Percentiles rank a stretch among this genome's conserved stretches.
Evolutionary conservation across 352 stramenopile genomes (phyloP).

Genomic region (Phytophthora parvispora): DNA sequence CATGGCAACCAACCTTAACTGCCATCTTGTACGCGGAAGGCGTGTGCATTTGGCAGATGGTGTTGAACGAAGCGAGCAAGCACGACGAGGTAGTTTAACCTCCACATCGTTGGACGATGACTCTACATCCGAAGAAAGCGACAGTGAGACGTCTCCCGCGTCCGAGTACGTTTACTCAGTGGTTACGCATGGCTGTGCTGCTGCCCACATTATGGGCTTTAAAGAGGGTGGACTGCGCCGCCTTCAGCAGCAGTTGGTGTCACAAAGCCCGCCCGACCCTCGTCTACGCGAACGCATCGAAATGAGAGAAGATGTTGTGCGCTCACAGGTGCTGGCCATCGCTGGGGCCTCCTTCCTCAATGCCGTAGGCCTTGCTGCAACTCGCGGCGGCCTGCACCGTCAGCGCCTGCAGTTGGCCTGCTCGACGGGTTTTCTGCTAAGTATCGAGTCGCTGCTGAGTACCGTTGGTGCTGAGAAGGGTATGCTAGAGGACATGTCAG

Average conservation of each 20-base stretch:
- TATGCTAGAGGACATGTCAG: conserved; percentile 96
- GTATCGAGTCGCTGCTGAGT: conserved; percentile 96
- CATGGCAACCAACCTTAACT: conserved; percentile 91
- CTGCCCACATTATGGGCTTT: conserved; percentile 85
- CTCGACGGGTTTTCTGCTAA: conserved; percentile 89
- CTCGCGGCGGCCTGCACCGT: conserved; percentile 61
- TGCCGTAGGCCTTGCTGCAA: conserved; percentile 68
- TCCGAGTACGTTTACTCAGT: conserved; percentile 76
- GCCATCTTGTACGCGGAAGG: conserved; percentile 77
- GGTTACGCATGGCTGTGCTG: conserved; percentile 83
- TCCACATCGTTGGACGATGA: conserved; percentile 45
- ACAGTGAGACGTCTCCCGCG: conserved; percentile 40
- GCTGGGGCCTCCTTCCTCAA: conserved; percentile 82
- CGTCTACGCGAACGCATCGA: conserved; percentile 73
- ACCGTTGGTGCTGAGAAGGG: conserved; percentile 95
- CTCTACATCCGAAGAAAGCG: conserved; percentile 42
- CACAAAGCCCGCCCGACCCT: conserved; percentile 56
- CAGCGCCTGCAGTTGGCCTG: conserved; percentile 75
- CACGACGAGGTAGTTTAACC: conserved; percentile 30
- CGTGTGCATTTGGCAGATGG: conserved; percentile 61
- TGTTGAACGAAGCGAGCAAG: conserved; percentile 28
- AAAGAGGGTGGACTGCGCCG: conserved; percentile 86
- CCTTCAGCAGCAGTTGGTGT: conserved; percentile 54
- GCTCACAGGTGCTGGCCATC: conserved; percentile 80
- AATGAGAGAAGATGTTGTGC: conserved; percentile 85